Conservation (phyloP, 495 filamentous ascomycete species). For the Penicillium longicatenatum region DNA sequence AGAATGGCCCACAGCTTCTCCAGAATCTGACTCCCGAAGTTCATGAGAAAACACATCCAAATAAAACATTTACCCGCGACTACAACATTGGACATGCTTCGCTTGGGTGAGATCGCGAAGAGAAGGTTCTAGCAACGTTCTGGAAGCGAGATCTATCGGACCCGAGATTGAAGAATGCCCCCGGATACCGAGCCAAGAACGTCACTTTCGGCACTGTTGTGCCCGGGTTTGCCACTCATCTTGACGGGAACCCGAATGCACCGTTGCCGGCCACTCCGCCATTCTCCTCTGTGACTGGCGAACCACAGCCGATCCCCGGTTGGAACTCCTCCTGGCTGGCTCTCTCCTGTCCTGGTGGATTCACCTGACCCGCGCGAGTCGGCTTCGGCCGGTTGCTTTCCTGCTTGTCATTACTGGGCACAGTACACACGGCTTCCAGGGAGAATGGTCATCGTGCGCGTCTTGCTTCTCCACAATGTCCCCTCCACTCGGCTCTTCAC, state of each 20-base stretch:
- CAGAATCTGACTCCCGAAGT: neutral
- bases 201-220: conserved; percentile 12
- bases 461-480: conserved; percentile 23
- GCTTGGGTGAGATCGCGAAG: neutral
- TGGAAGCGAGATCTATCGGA: conserved; percentile 10
- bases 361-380: conserved; percentile 18
- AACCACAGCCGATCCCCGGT: conserved; percentile 23
- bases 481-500: conserved; percentile 20
- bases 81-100: too few species aligned
- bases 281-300: conserved; percentile 21
- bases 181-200: conserved; percentile 21
- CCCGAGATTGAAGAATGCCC: neutral
- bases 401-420: neutral
- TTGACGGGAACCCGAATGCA: conserved; percentile 11
- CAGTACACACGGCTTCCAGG: neutral
- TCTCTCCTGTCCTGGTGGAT: conserved; percentile 13
- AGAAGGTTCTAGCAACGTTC: neutral
- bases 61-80: conserved; percentile 2
- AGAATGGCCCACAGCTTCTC: neutral
- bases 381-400: conserved; percentile 21
- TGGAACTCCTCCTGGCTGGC: conserved; percentile 27
- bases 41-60: neutral
- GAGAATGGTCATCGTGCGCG: conserved; percentile 10
- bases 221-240: conserved; percentile 21
- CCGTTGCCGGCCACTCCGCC: conserved; percentile 17